phyloP scores from a whole-genome alignment of 371 early-diverging fungal species.

The Syncephalastrum sp. region DNA sequence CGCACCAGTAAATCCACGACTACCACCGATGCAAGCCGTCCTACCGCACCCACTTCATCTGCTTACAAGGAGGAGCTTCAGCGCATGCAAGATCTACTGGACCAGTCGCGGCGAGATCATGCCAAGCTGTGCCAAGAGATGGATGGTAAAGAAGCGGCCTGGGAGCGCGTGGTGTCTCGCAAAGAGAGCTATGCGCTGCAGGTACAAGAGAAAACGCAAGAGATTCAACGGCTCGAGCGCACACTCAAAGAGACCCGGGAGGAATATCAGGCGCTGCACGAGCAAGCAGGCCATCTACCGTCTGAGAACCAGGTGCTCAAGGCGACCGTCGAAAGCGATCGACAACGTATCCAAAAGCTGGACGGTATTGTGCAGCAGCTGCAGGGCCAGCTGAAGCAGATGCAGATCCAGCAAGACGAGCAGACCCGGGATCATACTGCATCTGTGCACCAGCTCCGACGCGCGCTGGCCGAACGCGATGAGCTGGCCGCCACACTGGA shows the following conservation, averaged over 20 bases:
- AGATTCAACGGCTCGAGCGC: constrained; percentile 22
- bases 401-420: constrained; percentile 11
- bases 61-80: constrained; percentile 13
- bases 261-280: constrained; percentile 4
- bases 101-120: constrained; percentile 25
- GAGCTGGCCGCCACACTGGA: constrained; percentile 26
- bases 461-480: constrained; percentile 29
- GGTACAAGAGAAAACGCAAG: constrained; percentile 31
- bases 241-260: constrained; percentile 11
- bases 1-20: too few species aligned
- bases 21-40: too few species aligned
- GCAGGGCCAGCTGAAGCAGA: constrained; percentile 10
- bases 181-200: constrained; percentile 43
- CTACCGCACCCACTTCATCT: too few species aligned
- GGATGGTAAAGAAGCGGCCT: constrained; percentile 35
- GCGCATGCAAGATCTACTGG: constrained; percentile 18
- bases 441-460: constrained; percentile 21
- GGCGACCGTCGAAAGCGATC: constrained; percentile 25
- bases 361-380: constrained; percentile 18
- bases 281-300: constrained; percentile 2
- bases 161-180: constrained; percentile 33
- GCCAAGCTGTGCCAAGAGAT: constrained; percentile 25
- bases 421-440: constrained; percentile 24
- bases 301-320: constrained; percentile 12
- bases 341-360: constrained; percentile 30